Conservation (phyloP, 2,329 filamentous ascomycete genomes). For the Paraphoma chrysanthemicola region DNA sequence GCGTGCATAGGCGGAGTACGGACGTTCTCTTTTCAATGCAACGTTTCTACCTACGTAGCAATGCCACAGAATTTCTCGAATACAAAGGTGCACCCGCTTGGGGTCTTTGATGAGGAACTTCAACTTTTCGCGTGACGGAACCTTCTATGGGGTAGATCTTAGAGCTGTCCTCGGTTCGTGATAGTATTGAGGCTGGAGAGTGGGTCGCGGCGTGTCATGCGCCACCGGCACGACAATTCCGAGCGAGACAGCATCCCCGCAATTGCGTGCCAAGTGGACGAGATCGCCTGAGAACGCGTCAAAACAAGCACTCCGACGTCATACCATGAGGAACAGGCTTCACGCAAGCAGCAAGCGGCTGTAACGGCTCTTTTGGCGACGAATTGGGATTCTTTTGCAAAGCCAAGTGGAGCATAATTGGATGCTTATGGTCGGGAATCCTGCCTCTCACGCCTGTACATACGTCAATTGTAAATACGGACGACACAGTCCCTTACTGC, state of each 20-base stretch:
- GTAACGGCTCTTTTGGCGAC: constrained; percentile 20
- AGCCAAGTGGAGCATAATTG: constrained; percentile 24
- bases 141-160: too few species aligned
- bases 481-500: constrained; percentile 13
- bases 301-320: constrained; percentile 25
- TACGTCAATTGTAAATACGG: constrained; percentile 32
- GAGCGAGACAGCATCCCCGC: constrained; percentile 18
- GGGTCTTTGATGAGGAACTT: too few species aligned
- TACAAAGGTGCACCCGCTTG: neutral
- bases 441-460: constrained; percentile 13
- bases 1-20: constrained; percentile 10
- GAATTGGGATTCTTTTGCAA: constrained; percentile 16
- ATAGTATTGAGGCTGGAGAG: constrained; percentile 14
- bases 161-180: too few species aligned
- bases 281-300: constrained; percentile 23
- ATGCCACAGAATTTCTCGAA: neutral
- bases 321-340: constrained; percentile 21
- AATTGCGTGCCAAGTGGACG: constrained; percentile 17
- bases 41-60: neutral
- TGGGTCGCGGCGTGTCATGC: constrained; percentile 6
- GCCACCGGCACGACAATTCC: constrained; percentile 8
- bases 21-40: constrained; percentile 7
- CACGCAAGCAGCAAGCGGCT: constrained; percentile 17
- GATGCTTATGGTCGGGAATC: constrained; percentile 11
- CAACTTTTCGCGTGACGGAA: too few species aligned